Evolutionary conservation across 305 asterid genomes (phyloP).

Genomic region (Stenogyne calaminthoides): DNA sequence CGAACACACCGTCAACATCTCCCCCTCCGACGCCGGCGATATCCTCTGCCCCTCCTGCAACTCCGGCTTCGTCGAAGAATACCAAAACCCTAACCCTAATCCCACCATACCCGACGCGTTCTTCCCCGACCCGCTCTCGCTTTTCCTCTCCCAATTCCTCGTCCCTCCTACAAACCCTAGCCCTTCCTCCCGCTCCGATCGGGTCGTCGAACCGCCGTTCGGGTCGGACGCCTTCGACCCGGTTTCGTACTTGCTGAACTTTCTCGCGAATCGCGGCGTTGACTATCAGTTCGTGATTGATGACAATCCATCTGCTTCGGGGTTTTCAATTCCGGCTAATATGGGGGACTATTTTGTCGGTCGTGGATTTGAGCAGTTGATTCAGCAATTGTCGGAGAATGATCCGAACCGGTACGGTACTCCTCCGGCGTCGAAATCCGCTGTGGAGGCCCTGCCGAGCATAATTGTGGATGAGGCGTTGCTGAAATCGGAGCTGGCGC

Average conservation of each 20-base stretch:
- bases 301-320: constrained; percentile 31
- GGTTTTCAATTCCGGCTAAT: constrained; percentile 37
- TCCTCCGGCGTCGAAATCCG: constrained; percentile 58
- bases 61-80: constrained; percentile 77
- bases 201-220: constrained; percentile 26
- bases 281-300: constrained; percentile 51
- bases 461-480: constrained; percentile 40
- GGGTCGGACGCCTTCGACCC: constrained; percentile 48
- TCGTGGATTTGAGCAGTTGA: constrained; percentile 59
- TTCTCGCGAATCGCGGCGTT: constrained; percentile 49
- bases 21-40: constrained; percentile 49
- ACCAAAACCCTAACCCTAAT: constrained; percentile 44
- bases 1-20: constrained; percentile 53
- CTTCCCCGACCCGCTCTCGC: constrained; percentile 39
- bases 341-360: constrained; percentile 59
- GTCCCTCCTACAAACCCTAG: constrained; percentile 30
- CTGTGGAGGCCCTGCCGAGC: constrained; percentile 44
- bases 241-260: constrained; percentile 36
- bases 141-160: constrained; percentile 47
- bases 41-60: constrained; percentile 70
- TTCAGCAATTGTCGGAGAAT: constrained; percentile 60
- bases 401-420: constrained; percentile 63
- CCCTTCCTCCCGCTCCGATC: constrained; percentile 8
- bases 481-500: constrained; percentile 49
- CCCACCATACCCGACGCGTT: constrained; percentile 37